Evolutionary conservation across 139 green algal species (phyloP).

Genomic region (Pycnococcus provasolii): DNA sequence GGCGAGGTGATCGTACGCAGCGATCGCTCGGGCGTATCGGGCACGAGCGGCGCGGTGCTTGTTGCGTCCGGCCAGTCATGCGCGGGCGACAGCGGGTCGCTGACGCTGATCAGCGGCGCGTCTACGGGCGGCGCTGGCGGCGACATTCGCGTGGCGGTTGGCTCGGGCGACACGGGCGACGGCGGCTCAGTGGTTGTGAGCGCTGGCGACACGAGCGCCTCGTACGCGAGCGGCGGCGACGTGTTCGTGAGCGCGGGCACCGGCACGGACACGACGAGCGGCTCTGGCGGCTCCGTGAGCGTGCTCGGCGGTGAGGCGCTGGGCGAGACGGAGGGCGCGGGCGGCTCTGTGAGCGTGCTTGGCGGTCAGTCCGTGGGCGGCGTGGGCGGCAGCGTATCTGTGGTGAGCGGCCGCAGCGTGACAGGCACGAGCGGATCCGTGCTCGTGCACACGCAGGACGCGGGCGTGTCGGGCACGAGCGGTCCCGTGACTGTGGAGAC

Average conservation of each 20-base stretch:
- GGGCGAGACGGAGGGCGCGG: neutral
- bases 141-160: neutral
- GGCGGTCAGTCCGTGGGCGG: neutral
- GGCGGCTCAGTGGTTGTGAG: neutral
- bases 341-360: neutral
- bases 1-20: neutral
- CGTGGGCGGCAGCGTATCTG: too few species aligned
- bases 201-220: neutral
- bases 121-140: neutral
- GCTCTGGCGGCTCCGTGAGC: neutral
- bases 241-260: neutral
- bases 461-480: too few species aligned
- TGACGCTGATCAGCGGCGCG: neutral
- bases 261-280: neutral
- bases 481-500: too few species aligned
- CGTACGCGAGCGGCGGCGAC: neutral
- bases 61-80: neutral
- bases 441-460: too few species aligned
- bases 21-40: neutral
- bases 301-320: neutral
- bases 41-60: neutral
- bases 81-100: neutral
- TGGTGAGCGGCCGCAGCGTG: too few species aligned
- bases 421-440: too few species aligned
- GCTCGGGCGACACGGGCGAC: neutral